These are phyloP conservation scores for Trifolium dubium DNA, from an alignment of 306 rosid species.

Conservation along the genomic window DNA sequence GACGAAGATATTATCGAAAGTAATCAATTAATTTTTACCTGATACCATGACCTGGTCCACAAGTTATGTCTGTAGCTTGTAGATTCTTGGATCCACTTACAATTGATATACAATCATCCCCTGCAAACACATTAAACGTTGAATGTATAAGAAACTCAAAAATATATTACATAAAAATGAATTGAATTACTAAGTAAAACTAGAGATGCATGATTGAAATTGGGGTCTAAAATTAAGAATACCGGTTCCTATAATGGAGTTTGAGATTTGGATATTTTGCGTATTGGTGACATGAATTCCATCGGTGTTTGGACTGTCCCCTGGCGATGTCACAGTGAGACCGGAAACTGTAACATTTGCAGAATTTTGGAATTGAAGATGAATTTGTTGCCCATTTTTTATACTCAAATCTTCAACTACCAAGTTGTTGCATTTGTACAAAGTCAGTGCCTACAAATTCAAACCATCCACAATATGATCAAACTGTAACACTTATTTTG, in stretches of 20 bases:
- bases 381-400: constrained; percentile 65
- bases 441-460: constrained; percentile 62
- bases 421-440: constrained; percentile 49
- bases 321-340: constrained; percentile 61
- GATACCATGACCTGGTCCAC: constrained; percentile 97
- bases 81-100: constrained; percentile 67
- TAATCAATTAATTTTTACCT: constrained; percentile 48
- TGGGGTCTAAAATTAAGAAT: not conserved
- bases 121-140: constrained; percentile 40
- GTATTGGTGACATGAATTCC: constrained; percentile 70
- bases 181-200: too few species aligned
- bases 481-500: too few species aligned
- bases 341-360: constrained; percentile 47
- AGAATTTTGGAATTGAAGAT: constrained; percentile 52
- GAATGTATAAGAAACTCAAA: not conserved
- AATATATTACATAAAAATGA: not conserved
- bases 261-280: constrained; percentile 56
- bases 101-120: constrained; percentile 90
- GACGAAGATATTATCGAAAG: not conserved
- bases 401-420: constrained; percentile 50
- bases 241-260: constrained; percentile 66
- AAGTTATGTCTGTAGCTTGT: constrained; percentile 58
- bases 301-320: constrained; percentile 74
- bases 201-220: too few species aligned
- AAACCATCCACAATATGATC: too few species aligned